Evolutionary conservation across 139 green algal species (phyloP), one percentile per base, ranked within the genome.

Genomic region (Chlamydomonas schloesseri): DNA sequence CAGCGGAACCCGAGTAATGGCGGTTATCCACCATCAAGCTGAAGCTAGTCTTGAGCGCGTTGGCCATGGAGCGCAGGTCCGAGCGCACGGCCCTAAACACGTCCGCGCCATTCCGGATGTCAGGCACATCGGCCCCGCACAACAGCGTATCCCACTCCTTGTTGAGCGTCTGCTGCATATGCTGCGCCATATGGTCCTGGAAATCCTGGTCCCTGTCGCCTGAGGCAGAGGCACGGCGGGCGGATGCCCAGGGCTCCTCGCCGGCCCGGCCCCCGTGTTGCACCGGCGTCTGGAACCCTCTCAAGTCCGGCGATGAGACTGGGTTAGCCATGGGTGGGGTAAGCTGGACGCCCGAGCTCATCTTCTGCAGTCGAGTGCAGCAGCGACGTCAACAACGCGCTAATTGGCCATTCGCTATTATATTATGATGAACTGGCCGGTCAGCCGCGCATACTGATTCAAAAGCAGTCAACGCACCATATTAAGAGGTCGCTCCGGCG

Each of bases 1-100:
- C 57, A 34, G 14, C 34, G 57, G 3, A 50, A 5, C 31, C 47
- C 18, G 37, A 28, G 28, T 50, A 84, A 3, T 33, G 79, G 24
- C 79, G 47, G 50, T 33, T 67, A 31, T 85, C 79, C 26, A 85
- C 46, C 47, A 85, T 20, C 6, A 80, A 28, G 34, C 53, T 36
- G 33, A 87, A 87, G 37, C 69, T 80, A 29, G 60, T 55, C 55
- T 87, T 87, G 26, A 87, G 69, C 2, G 70, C 81, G 11, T 70
- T 46, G n/a, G 81, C 68, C 53, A 87, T 31, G 1, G 53, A 34
- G 20, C 81, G 81, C 69, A 87, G 20, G 53, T 87, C 81, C 26
- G 34, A 65, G 1, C 81, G 81, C 53, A 87, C 8, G 0, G 37
- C 62, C 17, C 68, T 33, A 67, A 70, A 85, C 31, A 85, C 79